Conservation (phyloP, 345 rosid genomes). For the Euphorbia peplus region DNA sequence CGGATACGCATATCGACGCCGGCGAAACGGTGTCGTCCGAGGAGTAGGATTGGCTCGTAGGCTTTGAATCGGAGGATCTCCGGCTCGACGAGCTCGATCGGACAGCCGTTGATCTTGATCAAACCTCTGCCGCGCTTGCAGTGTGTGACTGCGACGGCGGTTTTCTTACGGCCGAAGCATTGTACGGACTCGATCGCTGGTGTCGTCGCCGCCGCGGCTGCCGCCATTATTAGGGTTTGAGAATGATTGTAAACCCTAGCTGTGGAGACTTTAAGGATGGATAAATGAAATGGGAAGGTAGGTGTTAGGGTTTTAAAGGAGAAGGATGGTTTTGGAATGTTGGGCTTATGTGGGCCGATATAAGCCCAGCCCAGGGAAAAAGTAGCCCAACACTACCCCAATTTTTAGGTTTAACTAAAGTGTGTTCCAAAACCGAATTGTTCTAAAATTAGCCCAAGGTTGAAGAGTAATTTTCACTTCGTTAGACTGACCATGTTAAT, state of each 20-base stretch:
- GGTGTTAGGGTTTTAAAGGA: background rate
- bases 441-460: no score
- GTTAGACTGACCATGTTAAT: no score
- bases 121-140: conserved; percentile 72
- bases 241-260: background rate
- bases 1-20: conserved; percentile 89
- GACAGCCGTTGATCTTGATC: conserved; percentile 76
- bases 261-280: background rate
- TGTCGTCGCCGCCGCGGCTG: conserved; percentile 9
- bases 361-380: no score
- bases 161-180: conserved; percentile 85
- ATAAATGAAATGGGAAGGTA: background rate
- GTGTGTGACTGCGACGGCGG: conserved; percentile 77
- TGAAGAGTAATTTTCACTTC: no score
- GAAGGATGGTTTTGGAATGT: background rate
- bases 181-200: conserved; percentile 44
- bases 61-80: conserved; percentile 91
- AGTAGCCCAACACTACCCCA: no score
- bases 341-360: background rate
- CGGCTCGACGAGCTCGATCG: conserved; percentile 74
- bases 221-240: conserved; percentile 35
- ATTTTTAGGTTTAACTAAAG: no score
- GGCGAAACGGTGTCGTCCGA: conserved; percentile 70
- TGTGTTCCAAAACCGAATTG: no score
- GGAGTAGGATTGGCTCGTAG: conserved; percentile 64